Base-by-base conservation (phyloP, 1,284 basidiomycete genomes). In the Calocybe gambosa region DNA sequence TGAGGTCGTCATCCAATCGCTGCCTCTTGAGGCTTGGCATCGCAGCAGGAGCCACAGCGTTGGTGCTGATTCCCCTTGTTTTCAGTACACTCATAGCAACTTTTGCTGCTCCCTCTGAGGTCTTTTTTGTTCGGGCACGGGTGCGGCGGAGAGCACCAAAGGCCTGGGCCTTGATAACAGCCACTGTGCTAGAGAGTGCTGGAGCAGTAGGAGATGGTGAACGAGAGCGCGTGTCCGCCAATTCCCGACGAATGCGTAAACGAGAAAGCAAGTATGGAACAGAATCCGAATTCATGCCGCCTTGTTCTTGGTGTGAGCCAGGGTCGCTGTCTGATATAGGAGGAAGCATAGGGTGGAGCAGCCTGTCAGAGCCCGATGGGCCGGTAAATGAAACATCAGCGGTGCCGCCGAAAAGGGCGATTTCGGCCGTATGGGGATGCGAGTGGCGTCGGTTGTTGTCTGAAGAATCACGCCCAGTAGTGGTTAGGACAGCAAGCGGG, bases 151-250 rank as follows among this genome's bases (percentile, higher is more conserved):
- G 70, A 13, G 85, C 85, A 34, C 88, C 88, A 59, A 89, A 90
- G 26, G 88, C 82, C 61, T 89, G 86, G 35, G 87, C 87, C 66
- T 90, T 90, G 67, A 90, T 88, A 48, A 90, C 86, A 41, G 88
- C 86, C 40, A 90, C 75, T 21, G 88, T 90, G 23, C 85, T 82
- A 39, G 83, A 87, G 58, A 88, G 74, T 18, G 77, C 73, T 45
- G 77, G 69, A 46, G 73, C 68, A 43, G 70, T 71, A 19, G 84
- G 81, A n/a, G 83, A 84, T 43, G 82, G 82, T n/a, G 86, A 85
- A 50, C 80, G 80, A 16, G 82, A 80, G 40, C 71, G 72, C 18
- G 75, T 67, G 19, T 62, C 60, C 25, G 57, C 63, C 13, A 67
- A 63, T 49, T 66, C 67, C 45, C 71, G 71, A 39, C 74, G 73